Base-by-base conservation (phyloP, 306 rosid genomes). In the Trichosanthes truncata region DNA sequence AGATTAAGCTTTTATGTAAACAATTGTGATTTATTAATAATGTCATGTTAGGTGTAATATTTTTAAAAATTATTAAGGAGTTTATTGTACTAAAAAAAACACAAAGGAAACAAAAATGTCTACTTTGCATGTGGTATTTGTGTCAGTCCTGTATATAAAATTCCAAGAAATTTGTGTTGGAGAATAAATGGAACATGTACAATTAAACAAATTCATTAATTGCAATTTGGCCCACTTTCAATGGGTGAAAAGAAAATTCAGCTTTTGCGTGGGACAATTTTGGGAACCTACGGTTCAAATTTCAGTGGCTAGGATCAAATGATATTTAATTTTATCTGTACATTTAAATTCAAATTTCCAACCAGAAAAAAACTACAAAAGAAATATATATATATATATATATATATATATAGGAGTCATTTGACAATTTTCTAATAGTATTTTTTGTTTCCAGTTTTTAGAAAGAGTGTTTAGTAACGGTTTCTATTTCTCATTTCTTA, bases 201-300 rank as follows among this genome's bases (percentile, higher is more conserved):
- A 31, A 74, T 23, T 74, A 49, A 74, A 74, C 45, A 74, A 74
- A 29, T 1, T 74, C 38, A 72, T 72, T 74, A 48, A 74, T 74
- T 74, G 78, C 78, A 74, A 74, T 49, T 74, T 49, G 78, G 56
- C 45, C 78, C 78, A 74, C 78, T 74, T 49, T 49, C 46, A 8
- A 51, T 9, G 46, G 62, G 15, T 51, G 21, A 31, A 41, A 69
- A 17, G 12, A 48, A 29, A 74, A 14, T 26, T 74, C 56, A 72
- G 77, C 77, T 72, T 72, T 72, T 45, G 15, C 3, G 40, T 45
- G 77, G 57, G 57, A 6, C 36, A 46, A 5, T 43, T 71, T 72
- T 46, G 77, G 77, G 48, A 68, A 62, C 69, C 69, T 62, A 62
- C 4, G 35, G n/a, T 63, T 63, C 41, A 5, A 33, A 31, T 33